These are phyloP conservation scores for Phytophthora quininea DNA, from an alignment of 352 stramenopile genomes.

Conservation along the genomic window DNA sequence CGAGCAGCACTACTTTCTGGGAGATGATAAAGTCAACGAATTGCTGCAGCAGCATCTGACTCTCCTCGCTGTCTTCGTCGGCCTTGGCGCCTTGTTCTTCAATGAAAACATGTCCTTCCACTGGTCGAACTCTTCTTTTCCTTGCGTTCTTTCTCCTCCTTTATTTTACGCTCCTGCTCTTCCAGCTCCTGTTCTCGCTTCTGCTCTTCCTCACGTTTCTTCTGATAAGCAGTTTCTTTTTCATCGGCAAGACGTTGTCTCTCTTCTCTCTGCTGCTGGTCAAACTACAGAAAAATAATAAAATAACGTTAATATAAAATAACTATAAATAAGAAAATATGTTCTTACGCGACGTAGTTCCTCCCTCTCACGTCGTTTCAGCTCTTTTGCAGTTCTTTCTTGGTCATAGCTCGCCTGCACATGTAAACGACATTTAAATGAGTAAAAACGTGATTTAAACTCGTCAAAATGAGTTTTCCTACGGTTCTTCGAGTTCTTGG, in stretches of 20 bases:
- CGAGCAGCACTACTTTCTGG: slow-evolving; percentile 78
- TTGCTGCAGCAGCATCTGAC: slow-evolving; percentile 63
- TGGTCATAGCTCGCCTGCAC: slow-evolving; percentile 59
- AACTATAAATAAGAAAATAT: not conserved
- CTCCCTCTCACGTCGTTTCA: slow-evolving; percentile 78
- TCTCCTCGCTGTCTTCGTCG: slow-evolving; percentile 67
- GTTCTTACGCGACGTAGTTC: slow-evolving; percentile 61
- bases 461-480: too few species aligned
- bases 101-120: slow-evolving; percentile 81
- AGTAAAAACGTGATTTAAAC: slow-evolving; percentile 4
- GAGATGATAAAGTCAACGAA: slow-evolving; percentile 79
- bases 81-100: slow-evolving; percentile 67
- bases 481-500: slow-evolving; percentile 51
- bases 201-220: slow-evolving; percentile 66
- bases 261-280: slow-evolving; percentile 71
- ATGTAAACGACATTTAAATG: too few species aligned
- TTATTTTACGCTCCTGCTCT: slow-evolving; percentile 47
- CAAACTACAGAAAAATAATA: slow-evolving; percentile 50
- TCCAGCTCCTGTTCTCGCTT: slow-evolving; percentile 53
- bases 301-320: slow-evolving; percentile 4
- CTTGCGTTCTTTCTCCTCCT: slow-evolving; percentile 61
- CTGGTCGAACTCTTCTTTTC: slow-evolving; percentile 76
- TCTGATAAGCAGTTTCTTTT: slow-evolving; percentile 62
- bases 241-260: slow-evolving; percentile 53
- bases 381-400: slow-evolving; percentile 82